Base-by-base conservation (phyloP, 257 asterid species). In the Linderniella brevidens region DNA sequence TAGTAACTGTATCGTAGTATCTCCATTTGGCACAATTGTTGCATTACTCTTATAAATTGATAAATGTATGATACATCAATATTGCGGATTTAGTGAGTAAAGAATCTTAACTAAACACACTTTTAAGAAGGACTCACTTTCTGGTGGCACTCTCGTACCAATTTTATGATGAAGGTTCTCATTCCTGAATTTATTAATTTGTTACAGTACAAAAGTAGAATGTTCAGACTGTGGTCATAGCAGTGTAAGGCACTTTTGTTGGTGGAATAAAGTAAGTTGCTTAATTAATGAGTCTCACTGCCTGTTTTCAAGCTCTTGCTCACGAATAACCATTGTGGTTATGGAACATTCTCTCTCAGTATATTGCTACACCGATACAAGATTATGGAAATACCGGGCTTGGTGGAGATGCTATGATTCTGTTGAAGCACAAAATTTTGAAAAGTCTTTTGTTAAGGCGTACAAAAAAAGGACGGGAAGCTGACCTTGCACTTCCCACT, bases 401-500 rank as follows among this genome's bases (percentile, higher is more conserved):
- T 1, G 84, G 86, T 41, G 68, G 67, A 59, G 78, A 65, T 64
- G 95, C 97, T 36, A 88, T 88, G 97, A 58, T 80, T 64, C 69
- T 83, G 68, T 67, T 88, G 55, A 88, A 77, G 70, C 71, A 80
- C 63, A 83, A 80, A 75, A 67, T 88, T 50, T 54, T 88, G 70
- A 80, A 70, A 72, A 76, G 75, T 77, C 64, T 76, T 62, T 61
- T 88, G 64, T 63, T 88, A 40, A 76, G 97, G 55, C 95, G 97
- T 55, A 88, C 97, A 14, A 88, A 88, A 63, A 80, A 74, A 71
- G 97, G 95, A 64, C 78, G 97, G 75, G 95, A 93, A 56, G 93
- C 97, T 66, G 97, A 88, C 65, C 88, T 88, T 50, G 93, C 97
- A 1, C 93, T 88, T 53, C 95, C 97, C 19, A 82, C 93, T 40